phyloP scores from a whole-genome alignment of 805 yeast genomes.

The Kazachstania viticola region DNA sequence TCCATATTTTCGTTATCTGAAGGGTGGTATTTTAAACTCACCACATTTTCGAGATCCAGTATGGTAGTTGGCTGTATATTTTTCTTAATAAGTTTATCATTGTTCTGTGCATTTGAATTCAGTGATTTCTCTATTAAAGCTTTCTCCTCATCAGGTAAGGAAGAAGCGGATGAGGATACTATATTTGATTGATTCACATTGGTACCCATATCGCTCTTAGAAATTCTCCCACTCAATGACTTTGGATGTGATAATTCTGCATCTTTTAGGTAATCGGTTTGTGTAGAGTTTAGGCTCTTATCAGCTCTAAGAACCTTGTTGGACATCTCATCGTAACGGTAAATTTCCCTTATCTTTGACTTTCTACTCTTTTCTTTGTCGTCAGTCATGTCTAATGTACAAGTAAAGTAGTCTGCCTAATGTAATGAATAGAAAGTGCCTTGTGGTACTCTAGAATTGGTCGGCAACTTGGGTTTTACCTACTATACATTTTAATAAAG shows the following conservation, averaged over 20 bases:
- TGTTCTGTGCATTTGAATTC: slow-evolving; percentile 9
- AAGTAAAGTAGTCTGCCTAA: too few relatives aligned
- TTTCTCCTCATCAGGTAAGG: slow-evolving; percentile 6
- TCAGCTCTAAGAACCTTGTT: slow-evolving; percentile 60
- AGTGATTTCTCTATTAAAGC: slow-evolving; percentile 11
- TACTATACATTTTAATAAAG: too few relatives aligned
- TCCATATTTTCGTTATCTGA: slow-evolving; percentile 39
- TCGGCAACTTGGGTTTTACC: too few relatives aligned
- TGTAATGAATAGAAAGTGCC: too few relatives aligned
- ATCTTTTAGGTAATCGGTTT: slow-evolving; percentile 29
- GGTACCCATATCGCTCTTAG: slow-evolving; percentile 60
- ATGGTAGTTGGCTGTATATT: slow-evolving; percentile 15
- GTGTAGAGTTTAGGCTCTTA: slow-evolving; percentile 35
- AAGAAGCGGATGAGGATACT: neutral
- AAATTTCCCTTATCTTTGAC: slow-evolving; percentile 25
- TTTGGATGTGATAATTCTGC: slow-evolving; percentile 55
- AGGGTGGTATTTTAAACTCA: slow-evolving; percentile 52
- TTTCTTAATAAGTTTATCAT: slow-evolving; percentile 1
- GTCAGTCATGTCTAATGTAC: slow-evolving; percentile 8
- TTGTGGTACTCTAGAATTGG: too few relatives aligned
- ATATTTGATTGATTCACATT: slow-evolving; percentile 5
- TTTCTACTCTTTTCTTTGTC: slow-evolving; percentile 7
- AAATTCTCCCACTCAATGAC: slow-evolving; percentile 59
- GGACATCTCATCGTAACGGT: slow-evolving; percentile 64
- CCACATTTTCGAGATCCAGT: slow-evolving; percentile 30